These are phyloP conservation scores for Kluyveromyces aestuarii DNA, from an alignment of 805 yeast genomes.

Conservation along the genomic window DNA sequence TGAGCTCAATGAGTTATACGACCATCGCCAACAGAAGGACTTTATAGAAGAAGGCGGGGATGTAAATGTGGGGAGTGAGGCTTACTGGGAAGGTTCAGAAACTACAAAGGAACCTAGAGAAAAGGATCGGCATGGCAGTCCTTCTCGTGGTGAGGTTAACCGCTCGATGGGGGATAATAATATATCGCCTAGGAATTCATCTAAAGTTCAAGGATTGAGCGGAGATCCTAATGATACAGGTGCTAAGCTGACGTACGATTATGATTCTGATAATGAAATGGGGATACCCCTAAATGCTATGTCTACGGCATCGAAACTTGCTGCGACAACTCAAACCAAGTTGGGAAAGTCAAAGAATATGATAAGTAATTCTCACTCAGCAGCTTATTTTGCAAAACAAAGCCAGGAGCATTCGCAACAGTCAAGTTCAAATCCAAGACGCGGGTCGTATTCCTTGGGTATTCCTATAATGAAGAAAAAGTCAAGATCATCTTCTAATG, in stretches of 20 bases:
- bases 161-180: background rate
- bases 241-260: background rate
- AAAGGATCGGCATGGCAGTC: too few relatives aligned
- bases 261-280: background rate
- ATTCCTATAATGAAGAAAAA: constrained; percentile 3
- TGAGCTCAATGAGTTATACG: constrained; percentile 32
- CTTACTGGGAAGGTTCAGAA: background rate
- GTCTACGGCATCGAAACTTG: background rate
- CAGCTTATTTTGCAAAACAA: background rate
- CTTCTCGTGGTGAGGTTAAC: background rate
- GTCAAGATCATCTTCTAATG: constrained; percentile 6
- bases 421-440: background rate
- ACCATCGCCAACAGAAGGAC: constrained; percentile 42
- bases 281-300: background rate
- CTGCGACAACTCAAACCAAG: background rate
- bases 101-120: background rate
- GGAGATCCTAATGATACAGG: background rate
- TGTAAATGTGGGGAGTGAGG: background rate
- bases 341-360: background rate
- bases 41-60: constrained; percentile 28
- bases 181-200: background rate
- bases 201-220: background rate
- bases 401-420: background rate
- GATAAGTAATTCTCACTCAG: background rate
- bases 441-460: constrained; percentile 1